phyloP scores from a whole-genome alignment of 768 basidiomycete genomes.

The Leccinum boreale region DNA sequence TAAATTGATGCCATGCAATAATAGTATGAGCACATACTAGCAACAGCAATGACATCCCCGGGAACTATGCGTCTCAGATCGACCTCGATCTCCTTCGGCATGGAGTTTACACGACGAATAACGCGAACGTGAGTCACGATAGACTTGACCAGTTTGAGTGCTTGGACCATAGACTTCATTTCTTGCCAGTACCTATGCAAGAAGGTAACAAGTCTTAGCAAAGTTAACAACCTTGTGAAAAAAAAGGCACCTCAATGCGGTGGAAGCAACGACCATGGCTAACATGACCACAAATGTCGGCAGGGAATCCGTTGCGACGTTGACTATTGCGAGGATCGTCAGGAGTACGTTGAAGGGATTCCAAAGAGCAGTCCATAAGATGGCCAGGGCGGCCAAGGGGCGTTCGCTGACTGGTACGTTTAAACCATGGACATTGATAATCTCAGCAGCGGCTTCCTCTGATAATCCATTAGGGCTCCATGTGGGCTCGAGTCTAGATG shows the following conservation, averaged over 20 bases:
- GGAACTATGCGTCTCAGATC: conserved; percentile 32
- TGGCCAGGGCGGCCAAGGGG: conserved; percentile 25
- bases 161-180: conserved; percentile 33
- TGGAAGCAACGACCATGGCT: conserved; percentile 35
- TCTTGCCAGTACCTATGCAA: conserved; percentile 32
- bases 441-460: conserved; percentile 16
- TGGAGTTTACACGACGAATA: conserved; percentile 23
- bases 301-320: conserved; percentile 31
- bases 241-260: conserved; percentile 26
- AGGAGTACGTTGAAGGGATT: conserved; percentile 36
- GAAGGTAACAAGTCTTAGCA: background rate
- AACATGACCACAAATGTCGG: conserved; percentile 36
- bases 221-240: background rate
- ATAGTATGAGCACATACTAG: conserved; percentile 20
- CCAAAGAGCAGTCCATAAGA: conserved; percentile 32
- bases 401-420: conserved; percentile 32
- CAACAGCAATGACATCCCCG: conserved; percentile 30
- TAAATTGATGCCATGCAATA: background rate
- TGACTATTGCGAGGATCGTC: conserved; percentile 30
- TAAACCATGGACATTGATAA: conserved; percentile 22
- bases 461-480: conserved; percentile 26
- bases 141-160: conserved; percentile 31
- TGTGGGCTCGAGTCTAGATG: conserved; percentile 23
- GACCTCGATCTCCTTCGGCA: conserved; percentile 26
- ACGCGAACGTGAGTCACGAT: conserved; percentile 33